These are phyloP conservation scores for Zopfia rhizophila DNA, from an alignment of 2,329 filamentous ascomycete genomes.

Conservation along the genomic window DNA sequence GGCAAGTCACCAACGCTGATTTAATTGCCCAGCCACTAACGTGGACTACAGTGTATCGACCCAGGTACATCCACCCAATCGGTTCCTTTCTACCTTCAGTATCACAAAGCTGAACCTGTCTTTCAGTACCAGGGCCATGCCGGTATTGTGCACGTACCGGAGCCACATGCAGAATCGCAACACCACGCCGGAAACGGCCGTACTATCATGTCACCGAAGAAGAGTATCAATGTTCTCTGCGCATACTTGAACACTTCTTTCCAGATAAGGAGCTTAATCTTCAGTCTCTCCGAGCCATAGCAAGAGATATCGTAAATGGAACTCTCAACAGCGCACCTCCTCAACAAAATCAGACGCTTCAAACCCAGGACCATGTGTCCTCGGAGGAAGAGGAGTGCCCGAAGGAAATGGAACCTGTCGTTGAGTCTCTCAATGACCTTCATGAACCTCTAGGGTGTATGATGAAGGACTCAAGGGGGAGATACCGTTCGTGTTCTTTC, in stretches of 20 bases:
- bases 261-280: slow-evolving; percentile 49
- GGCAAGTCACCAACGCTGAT: slow-evolving; percentile 27
- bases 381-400: slow-evolving; percentile 36
- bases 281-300: slow-evolving; percentile 43
- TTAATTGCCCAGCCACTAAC: slow-evolving; percentile 38
- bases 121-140: slow-evolving; percentile 49
- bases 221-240: slow-evolving; percentile 51
- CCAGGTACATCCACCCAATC: slow-evolving; percentile 40
- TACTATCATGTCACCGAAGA: slow-evolving; percentile 54
- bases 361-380: slow-evolving; percentile 31
- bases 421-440: slow-evolving; percentile 46
- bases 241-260: slow-evolving; percentile 50
- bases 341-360: slow-evolving; percentile 35
- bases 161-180: slow-evolving; percentile 47
- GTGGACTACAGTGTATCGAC: slow-evolving; percentile 47
- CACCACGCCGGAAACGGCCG: slow-evolving; percentile 48
- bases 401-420: slow-evolving; percentile 33
- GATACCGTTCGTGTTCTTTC: slow-evolving; percentile 35
- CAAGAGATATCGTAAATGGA: slow-evolving; percentile 45
- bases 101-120: slow-evolving; percentile 16
- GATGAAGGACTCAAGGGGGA: slow-evolving; percentile 49
- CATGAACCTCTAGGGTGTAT: slow-evolving; percentile 50
- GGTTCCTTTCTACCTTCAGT: slow-evolving; percentile 7
- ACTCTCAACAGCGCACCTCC: slow-evolving; percentile 34
- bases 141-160: slow-evolving; percentile 51